These are phyloP conservation scores for Phoenix roebelenii DNA, from an alignment of 176 grass and related monocot species.

Conservation along the genomic window DNA sequence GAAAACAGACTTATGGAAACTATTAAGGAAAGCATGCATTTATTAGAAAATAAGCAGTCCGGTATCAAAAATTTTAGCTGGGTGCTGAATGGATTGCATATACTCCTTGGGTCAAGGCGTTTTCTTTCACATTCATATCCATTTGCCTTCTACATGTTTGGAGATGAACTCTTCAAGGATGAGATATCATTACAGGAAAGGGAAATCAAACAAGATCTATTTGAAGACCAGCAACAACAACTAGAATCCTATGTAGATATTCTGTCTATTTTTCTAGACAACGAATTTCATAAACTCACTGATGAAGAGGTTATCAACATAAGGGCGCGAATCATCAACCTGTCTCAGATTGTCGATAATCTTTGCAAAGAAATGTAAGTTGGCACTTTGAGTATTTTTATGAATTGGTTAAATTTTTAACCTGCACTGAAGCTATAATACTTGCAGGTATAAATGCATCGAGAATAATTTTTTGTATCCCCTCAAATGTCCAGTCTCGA, in stretches of 20 bases:
- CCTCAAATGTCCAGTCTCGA: conserved; percentile 21
- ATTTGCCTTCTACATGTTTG: conserved; percentile 59
- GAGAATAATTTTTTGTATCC: conserved; percentile 43
- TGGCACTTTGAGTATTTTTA: no score
- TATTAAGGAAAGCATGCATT: no score
- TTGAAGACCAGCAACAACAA: conserved; percentile 41
- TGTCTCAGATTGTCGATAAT: no score
- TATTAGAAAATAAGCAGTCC: no score
- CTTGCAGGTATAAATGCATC: conserved; percentile 29
- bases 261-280: conserved; percentile 21
- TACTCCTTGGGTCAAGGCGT: conserved; percentile 22
- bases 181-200: background rate
- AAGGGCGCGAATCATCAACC: no score
- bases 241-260: conserved; percentile 33
- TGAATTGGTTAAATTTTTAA: background rate
- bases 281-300: background rate
- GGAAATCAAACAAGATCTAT: conserved; percentile 28
- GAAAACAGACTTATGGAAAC: no score
- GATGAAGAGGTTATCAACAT: no score
- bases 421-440: conserved; percentile 1
- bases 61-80: no score
- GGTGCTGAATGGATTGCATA: background rate
- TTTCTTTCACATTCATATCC: conserved; percentile 31
- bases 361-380: no score
- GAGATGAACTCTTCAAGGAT: background rate